Evolutionary conservation across 1,284 basidiomycete species (phyloP).

Genomic region (Sanghuangporus weigelae): DNA sequence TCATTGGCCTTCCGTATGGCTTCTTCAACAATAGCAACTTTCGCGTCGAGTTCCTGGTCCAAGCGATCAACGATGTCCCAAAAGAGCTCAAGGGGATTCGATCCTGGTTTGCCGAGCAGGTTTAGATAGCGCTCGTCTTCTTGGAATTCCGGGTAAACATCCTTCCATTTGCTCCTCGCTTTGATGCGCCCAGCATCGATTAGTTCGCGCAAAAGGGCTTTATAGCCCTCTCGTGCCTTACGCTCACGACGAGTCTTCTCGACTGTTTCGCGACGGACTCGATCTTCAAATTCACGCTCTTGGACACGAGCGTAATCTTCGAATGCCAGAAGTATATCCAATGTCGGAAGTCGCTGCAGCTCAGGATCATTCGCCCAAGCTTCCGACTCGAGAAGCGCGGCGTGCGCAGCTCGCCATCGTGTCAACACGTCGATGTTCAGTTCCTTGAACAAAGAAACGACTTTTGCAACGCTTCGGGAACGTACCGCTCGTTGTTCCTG

Average conservation of each 20-base stretch:
- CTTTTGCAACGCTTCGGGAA: constrained; percentile 69
- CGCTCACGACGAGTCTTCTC: constrained; percentile 79
- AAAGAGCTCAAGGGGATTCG: constrained; percentile 92
- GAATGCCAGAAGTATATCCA: constrained; percentile 87
- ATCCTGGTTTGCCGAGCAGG: constrained; percentile 88
- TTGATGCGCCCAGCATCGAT: constrained; percentile 65
- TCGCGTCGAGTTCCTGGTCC: constrained; percentile 79
- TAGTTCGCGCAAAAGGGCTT: constrained; percentile 69
- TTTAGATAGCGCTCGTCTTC: constrained; percentile 79
- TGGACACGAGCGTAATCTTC: constrained; percentile 87
- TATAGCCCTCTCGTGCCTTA: constrained; percentile 87
- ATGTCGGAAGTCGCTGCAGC: constrained; percentile 74
- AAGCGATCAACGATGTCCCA: constrained; percentile 90
- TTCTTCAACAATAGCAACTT: constrained; percentile 59
- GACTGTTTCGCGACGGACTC: constrained; percentile 71
- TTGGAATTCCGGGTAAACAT: constrained; percentile 73
- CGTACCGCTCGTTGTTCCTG: constrained; percentile 73
- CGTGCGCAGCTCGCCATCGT: constrained; percentile 81
- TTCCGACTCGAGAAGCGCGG: constrained; percentile 67
- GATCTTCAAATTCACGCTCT: constrained; percentile 85
- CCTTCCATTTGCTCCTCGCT: constrained; percentile 87
- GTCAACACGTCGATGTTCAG: constrained; percentile 86
- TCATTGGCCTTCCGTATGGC: constrained; percentile 49
- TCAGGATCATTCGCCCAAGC: constrained; percentile 74
- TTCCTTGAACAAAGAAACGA: constrained; percentile 74